phyloP scores from a whole-genome alignment of 768 basidiomycete species.

The Lepiota brunneoincarnata region DNA sequence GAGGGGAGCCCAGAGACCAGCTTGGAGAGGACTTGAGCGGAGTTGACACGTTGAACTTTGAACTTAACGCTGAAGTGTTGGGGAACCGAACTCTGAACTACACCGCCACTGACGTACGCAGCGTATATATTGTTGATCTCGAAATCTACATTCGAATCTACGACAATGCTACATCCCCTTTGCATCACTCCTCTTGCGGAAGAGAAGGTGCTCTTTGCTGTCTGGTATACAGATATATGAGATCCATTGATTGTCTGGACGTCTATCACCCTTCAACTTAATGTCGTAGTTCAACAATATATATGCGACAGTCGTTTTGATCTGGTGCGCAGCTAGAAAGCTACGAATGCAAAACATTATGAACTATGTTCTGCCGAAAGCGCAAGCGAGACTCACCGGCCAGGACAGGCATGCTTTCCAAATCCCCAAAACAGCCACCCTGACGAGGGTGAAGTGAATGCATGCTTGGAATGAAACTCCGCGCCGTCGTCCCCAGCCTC shows the following conservation, averaged over 20 bases:
- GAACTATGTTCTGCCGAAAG: too few relatives aligned
- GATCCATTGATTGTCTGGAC: slow-evolving; percentile 16
- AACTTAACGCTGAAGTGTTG: too few relatives aligned
- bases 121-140: too few relatives aligned
- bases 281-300: slow-evolving; percentile 33
- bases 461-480: slow-evolving; percentile 3
- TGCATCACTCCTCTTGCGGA: slow-evolving; percentile 24
- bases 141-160: too few relatives aligned
- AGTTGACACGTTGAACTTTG: too few relatives aligned
- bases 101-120: too few relatives aligned
- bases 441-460: slow-evolving; percentile 3
- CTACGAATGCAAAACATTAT: slow-evolving; percentile 20
- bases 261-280: slow-evolving; percentile 23
- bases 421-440: slow-evolving; percentile 2
- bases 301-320: slow-evolving; percentile 31
- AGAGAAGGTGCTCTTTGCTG: slow-evolving; percentile 29
- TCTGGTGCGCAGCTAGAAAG: slow-evolving; percentile 32
- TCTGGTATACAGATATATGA: slow-evolving; percentile 24
- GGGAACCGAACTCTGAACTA: too few relatives aligned
- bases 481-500: background rate
- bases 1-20: too few relatives aligned
- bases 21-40: too few relatives aligned
- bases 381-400: too few relatives aligned
- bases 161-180: too few relatives aligned
- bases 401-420: too few relatives aligned